phyloP scores from a whole-genome alignment of 768 basidiomycete genomes.

The Boletus edulis region DNA sequence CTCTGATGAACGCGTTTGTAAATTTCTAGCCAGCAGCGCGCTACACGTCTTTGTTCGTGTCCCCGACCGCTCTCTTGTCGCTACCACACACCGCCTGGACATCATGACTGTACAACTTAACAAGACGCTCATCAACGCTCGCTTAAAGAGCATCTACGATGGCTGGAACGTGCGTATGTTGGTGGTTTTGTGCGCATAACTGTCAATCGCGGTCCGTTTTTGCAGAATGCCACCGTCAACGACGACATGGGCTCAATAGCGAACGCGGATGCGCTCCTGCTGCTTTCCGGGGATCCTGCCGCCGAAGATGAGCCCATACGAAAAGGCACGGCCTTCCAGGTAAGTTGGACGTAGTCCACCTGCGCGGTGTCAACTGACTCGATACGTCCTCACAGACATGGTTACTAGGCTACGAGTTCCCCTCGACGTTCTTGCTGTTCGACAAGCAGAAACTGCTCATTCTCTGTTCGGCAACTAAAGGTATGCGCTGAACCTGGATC shows the following conservation, averaged over 20 bases:
- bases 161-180: conserved; percentile 54
- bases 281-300: conserved; percentile 75
- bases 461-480: conserved; percentile 87
- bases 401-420: conserved; percentile 97
- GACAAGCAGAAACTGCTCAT: conserved; percentile 73
- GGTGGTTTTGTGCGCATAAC: conserved; percentile 10
- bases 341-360: conserved; percentile 33
- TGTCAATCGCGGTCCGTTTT: conserved; percentile 1
- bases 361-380: not conserved
- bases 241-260: conserved; percentile 72
- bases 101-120: conserved; percentile 73
- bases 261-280: conserved; percentile 64
- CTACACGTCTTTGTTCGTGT: conserved; percentile 17
- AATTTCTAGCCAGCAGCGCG: conserved; percentile 30
- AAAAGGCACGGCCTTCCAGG: conserved; percentile 91
- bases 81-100: conserved; percentile 5
- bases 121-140: conserved; percentile 53
- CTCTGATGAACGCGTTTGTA: conserved; percentile 27
- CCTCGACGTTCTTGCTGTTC: conserved; percentile 87
- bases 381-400: conserved; percentile 63
- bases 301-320: conserved; percentile 88
- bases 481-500: conserved; percentile 37
- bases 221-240: conserved; percentile 60
- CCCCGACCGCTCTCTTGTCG: conserved; percentile 9
- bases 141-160: conserved; percentile 57